Conservation (phyloP, 371 early-diverging fungal genomes). For the Rhizomucor miehei region DNA sequence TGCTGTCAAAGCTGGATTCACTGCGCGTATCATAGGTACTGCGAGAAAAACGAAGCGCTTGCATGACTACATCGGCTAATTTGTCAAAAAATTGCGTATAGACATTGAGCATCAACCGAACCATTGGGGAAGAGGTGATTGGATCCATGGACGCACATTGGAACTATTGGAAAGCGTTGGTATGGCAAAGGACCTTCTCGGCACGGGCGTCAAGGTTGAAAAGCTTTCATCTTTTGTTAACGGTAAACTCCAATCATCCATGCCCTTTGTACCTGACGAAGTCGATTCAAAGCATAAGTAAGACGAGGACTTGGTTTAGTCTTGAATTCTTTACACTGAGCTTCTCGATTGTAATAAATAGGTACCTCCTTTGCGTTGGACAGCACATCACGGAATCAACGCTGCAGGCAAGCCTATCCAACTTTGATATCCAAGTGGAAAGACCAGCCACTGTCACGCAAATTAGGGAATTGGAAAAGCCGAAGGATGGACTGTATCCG, state of each 20-base stretch:
- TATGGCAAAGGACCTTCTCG: constrained; percentile 27
- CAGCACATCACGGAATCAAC: constrained; percentile 46
- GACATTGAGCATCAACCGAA: constrained; percentile 44
- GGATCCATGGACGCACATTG: constrained; percentile 46
- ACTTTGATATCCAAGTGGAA: constrained; percentile 37
- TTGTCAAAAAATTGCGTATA: too few relatives aligned
- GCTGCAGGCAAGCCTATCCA: constrained; percentile 28
- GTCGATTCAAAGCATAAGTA: constrained; percentile 45
- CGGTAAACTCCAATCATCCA: constrained; percentile 25
- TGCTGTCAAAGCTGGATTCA: constrained; percentile 33
- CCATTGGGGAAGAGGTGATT: constrained; percentile 51
- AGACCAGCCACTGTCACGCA: constrained; percentile 37
- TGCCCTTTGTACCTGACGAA: constrained; percentile 44
- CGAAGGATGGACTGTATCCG: constrained; percentile 20
- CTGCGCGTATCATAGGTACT: constrained; percentile 38
- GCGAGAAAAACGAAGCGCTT: too few relatives aligned
- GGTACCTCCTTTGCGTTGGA: constrained; percentile 43
- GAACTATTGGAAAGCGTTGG: constrained; percentile 37
- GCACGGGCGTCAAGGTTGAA: constrained; percentile 42
- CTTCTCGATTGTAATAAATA: background rate
- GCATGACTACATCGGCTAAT: too few relatives aligned
- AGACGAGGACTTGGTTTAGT: too few relatives aligned
- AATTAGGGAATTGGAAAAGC: constrained; percentile 4
- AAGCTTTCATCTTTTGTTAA: constrained; percentile 37
- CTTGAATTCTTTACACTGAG: background rate